Evolutionary conservation across 2,329 filamentous ascomycete species (phyloP), one percentile per base, ranked within the genome.

Genomic region (Emergomyces orientalis): DNA sequence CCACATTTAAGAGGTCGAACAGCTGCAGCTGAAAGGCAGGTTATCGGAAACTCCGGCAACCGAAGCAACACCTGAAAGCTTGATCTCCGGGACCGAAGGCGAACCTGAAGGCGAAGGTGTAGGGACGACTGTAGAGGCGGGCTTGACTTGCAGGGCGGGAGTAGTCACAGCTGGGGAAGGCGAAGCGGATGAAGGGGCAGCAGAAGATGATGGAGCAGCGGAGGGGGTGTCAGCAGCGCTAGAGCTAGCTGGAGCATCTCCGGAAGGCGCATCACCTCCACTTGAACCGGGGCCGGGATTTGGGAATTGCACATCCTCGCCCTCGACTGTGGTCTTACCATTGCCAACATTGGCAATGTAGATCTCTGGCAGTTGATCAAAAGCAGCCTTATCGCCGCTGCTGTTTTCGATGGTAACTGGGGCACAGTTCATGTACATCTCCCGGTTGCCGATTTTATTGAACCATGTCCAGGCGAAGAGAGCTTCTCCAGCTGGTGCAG

Each of bases 391-490:
- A 47, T 45, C 25, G 22, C 13, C 41, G n/a, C 43, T 37, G 34
- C 60, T 63, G 13, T 72, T 72, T 2, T 75, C 71, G 43, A 91
- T 86, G 65, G 82, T 84, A 68, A 92, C 82, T 60, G 83, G 80
- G 8, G 89, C 89, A 71, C 90, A 94, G 77, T 91, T 90, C 87
- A 91, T 91, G 82, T 94, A 94, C 89, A 59, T 59, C 39, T 59
- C 57, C 8, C 57, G 41, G 27, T 59, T 59, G 8, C 57, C 57
- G 17, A 59, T 89, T 49, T 88, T 79, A 79, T 91, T 91, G 77
- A 89, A 87, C 87, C 87, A 90, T 32, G 85, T 86, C 90, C 90
- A 93, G 45, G 86, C 85, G 59, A 92, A 82, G 54, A 92, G 73
- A 63, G 85, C 87, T 41, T 86, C 70, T 2, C 82, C 75, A 75